A percentile compares a stretch with the other conserved stretches of the same genome.
Conservation (phyloP, 2,329 filamentous ascomycete genomes). For the Trichoderma sp. region DNA sequence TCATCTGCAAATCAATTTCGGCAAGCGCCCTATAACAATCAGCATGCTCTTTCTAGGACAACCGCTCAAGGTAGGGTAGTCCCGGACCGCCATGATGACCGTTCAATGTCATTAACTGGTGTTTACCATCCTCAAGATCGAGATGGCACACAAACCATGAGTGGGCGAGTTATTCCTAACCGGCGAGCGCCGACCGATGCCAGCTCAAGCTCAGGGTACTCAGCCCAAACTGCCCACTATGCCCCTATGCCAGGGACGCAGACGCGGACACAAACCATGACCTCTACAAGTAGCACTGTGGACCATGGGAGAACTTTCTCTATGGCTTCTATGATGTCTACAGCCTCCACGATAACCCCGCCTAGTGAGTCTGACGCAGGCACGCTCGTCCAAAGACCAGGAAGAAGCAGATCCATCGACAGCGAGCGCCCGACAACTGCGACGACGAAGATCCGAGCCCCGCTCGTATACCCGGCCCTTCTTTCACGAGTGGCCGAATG, state of each 20-base stretch:
- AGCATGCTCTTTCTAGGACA: constrained; percentile 69
- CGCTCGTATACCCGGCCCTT: constrained; percentile 90
- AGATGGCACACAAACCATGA: constrained; percentile 88
- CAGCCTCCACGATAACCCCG: constrained; percentile 70
- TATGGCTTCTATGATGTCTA: constrained; percentile 93
- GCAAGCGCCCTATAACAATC: constrained; percentile 71
- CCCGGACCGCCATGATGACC: constrained; percentile 87
- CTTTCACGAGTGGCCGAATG: constrained; percentile 92
- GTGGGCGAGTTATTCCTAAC: constrained; percentile 86
- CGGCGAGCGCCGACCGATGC: constrained; percentile 54
- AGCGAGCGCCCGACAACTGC: constrained; percentile 61
- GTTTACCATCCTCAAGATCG: constrained; percentile 69
- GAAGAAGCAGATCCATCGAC: constrained; percentile 59
- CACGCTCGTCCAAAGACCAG: constrained; percentile 59
- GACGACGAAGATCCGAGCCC: constrained; percentile 65
- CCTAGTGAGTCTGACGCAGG: constrained; percentile 56
- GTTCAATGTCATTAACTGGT: constrained; percentile 94
- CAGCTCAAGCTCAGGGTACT: constrained; percentile 44
- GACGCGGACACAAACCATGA: constrained; percentile 65
- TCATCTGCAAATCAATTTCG: constrained; percentile 76
- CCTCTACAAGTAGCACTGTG: constrained; percentile 54
- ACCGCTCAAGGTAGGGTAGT: constrained; percentile 91
- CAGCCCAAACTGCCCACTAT: constrained; percentile 44
- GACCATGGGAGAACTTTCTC: constrained; percentile 75
- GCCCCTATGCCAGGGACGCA: constrained; percentile 55